Conservation (phyloP, 2,329 filamentous ascomycete species). For the Drechslerella stenobrocha region DNA sequence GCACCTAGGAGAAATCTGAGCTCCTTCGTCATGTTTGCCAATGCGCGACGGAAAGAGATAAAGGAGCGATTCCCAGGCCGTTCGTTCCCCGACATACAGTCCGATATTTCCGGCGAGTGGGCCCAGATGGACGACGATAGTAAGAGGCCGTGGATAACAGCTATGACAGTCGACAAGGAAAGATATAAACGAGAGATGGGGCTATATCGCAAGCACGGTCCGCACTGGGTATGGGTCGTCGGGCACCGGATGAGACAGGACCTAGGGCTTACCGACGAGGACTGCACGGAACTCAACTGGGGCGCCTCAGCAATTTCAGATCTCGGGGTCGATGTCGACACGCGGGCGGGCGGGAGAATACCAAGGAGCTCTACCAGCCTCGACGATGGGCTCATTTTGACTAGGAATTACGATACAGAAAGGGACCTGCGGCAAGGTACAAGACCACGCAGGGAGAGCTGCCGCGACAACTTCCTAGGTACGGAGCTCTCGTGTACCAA, state of each 20-base stretch:
- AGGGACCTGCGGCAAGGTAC: no score
- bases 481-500: no score
- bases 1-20: conserved; percentile 46
- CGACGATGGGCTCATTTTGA: no score
- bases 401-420: no score
- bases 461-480: no score
- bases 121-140: conserved; percentile 22
- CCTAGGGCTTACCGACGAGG: conserved; percentile 35
- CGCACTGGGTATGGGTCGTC: conserved; percentile 38
- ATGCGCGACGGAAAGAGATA: conserved; percentile 26
- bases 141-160: conserved; percentile 28
- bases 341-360: not conserved
- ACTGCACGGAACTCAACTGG: conserved; percentile 27
- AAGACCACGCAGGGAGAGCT: no score
- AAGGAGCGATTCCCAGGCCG: conserved; percentile 27
- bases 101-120: conserved; percentile 42
- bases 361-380: no score
- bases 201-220: conserved; percentile 36
- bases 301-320: not conserved
- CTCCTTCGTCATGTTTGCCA: conserved; percentile 48
- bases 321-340: not conserved
- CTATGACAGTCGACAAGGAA: conserved; percentile 38
- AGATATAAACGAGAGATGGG: conserved; percentile 44
- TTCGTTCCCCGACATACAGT: conserved; percentile 36
- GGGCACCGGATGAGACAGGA: conserved; percentile 29